phyloP scores from a whole-genome alignment of 176 grass and related monocot species.

The Carex cristatella region DNA sequence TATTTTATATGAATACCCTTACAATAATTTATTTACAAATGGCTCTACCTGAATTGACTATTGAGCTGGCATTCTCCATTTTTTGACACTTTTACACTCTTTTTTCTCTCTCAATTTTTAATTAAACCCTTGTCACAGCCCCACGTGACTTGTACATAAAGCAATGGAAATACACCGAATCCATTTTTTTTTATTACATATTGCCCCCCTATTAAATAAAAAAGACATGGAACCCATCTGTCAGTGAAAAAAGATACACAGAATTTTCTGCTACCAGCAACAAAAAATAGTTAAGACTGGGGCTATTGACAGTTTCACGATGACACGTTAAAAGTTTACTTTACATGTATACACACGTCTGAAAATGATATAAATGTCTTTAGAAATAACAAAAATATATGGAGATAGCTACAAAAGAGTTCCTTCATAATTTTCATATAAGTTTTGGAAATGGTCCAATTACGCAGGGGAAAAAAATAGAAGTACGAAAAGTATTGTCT shows the following conservation, averaged over 20 bases:
- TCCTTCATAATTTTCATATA: slow-evolving; percentile 1
- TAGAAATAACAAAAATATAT: background rate
- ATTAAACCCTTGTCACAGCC: slow-evolving; percentile 12
- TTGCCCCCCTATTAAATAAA: background rate
- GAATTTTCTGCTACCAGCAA: background rate
- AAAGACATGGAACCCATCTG: background rate
- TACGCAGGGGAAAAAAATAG: background rate
- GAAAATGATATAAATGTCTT: background rate
- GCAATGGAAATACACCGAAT: slow-evolving; percentile 3
- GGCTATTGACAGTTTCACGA: background rate
- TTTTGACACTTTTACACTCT: slow-evolving; percentile 9
- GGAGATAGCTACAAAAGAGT: background rate
- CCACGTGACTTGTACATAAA: slow-evolving; percentile 25
- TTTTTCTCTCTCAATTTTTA: background rate
- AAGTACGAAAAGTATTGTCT: background rate
- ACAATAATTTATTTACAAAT: background rate
- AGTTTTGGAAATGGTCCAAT: background rate
- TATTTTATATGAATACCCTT: background rate
- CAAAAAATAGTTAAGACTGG: background rate
- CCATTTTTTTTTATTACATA: background rate
- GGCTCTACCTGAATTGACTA: background rate
- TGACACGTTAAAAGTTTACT: background rate
- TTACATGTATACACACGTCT: background rate
- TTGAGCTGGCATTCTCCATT: slow-evolving; percentile 18
- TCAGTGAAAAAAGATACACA: background rate